These are phyloP conservation scores for Chionographis japonica DNA, from an alignment of 106 monocot genomes.

Conservation along the genomic window DNA sequence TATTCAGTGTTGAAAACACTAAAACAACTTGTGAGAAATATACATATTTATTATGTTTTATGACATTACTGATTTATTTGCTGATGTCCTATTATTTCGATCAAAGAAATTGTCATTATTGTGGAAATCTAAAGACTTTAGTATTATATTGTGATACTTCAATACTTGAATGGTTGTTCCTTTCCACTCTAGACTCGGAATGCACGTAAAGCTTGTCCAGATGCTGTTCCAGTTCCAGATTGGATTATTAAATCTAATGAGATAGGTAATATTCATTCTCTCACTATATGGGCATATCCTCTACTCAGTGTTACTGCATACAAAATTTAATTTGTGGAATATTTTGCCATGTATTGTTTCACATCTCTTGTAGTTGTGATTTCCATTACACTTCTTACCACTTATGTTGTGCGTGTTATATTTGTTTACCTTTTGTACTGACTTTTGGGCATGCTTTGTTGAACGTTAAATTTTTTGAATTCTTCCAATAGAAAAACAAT, in stretches of 20 bases:
- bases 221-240: conserved; percentile 64
- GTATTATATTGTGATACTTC: too few species aligned
- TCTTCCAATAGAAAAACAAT: too few species aligned
- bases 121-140: too few species aligned
- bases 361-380: neutral
- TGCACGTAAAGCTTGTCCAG: conserved; percentile 90
- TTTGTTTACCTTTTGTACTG: neutral
- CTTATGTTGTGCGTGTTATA: neutral
- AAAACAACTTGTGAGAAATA: conserved; percentile 67
- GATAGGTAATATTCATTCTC: conserved; percentile 41
- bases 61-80: neutral
- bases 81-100: neutral
- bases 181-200: conserved; percentile 62
- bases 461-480: too few species aligned
- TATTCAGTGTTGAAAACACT: conserved; percentile 56
- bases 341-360: too few species aligned
- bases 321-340: too few species aligned
- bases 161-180: neutral
- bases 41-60: neutral
- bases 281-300: neutral
- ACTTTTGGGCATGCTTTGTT: neutral
- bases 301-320: neutral
- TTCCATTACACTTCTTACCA: neutral
- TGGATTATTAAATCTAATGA: conserved; percentile 87
- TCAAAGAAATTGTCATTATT: too few species aligned